Conservation (phyloP, 768 basidiomycete genomes). For the Tephrocybe sp. region DNA sequence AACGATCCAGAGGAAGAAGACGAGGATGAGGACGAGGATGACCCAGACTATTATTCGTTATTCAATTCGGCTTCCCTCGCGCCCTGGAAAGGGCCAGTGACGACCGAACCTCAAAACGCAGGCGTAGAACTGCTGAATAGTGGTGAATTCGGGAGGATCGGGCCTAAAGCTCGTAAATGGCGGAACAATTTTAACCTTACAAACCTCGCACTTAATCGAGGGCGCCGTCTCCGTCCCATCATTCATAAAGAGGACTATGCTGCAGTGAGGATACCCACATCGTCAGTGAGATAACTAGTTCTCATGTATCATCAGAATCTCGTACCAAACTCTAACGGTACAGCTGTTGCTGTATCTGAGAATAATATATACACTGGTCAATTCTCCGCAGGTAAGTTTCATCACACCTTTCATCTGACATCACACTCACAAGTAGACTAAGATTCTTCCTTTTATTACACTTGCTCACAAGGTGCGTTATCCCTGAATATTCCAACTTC, state of each 20-base stretch:
- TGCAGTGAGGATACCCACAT: slow-evolving; percentile 40
- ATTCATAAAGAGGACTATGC: slow-evolving; percentile 52
- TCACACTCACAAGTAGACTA: too few species aligned
- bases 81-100: slow-evolving; percentile 28
- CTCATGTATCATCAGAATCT: slow-evolving; percentile 45
- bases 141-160: slow-evolving; percentile 79
- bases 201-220: slow-evolving; percentile 44
- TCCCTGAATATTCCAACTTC: background rate
- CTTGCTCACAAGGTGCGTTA: slow-evolving; percentile 74
- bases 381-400: slow-evolving; percentile 64
- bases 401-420: background rate
- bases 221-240: slow-evolving; percentile 30
- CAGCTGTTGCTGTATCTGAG: slow-evolving; percentile 70
- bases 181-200: slow-evolving; percentile 48
- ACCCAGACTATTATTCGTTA: slow-evolving; percentile 37
- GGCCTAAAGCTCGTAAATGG: slow-evolving; percentile 45
- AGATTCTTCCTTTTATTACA: slow-evolving; percentile 94
- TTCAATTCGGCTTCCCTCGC: slow-evolving; percentile 15
- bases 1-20: slow-evolving; percentile 14
- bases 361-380: slow-evolving; percentile 85
- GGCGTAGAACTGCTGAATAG: slow-evolving; percentile 68
- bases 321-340: slow-evolving; percentile 79
- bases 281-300: background rate
- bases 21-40: slow-evolving; percentile 34
- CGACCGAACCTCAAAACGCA: slow-evolving; percentile 58